Base-by-base conservation (phyloP, 345 rosid species). In the Euphorbia pulcherrima region DNA sequence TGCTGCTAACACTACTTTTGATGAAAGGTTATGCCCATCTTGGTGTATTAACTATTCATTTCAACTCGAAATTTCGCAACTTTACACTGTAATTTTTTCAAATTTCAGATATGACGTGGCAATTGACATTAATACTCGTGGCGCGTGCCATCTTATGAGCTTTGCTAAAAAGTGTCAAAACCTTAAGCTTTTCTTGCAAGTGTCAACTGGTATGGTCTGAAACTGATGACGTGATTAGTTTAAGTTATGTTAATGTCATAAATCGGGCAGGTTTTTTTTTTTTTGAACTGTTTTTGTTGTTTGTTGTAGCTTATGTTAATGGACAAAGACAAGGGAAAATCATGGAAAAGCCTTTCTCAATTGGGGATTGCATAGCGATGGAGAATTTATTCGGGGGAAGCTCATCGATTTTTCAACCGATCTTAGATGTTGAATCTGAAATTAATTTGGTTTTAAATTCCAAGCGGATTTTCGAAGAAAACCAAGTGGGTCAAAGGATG, bases 241-340 rank as follows among this genome's bases (percentile, higher is more conserved):
- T n/a, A n/a, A n/a, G n/a, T n/a, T n/a, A n/a, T n/a, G n/a, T n/a
- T 16, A 16, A n/a, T 48, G 52, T 48, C n/a, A 33, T 33, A 33
- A 33, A 1, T n/a, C 11, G 41, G 26, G 10, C 28, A 11, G 12
- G 0, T 47, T 68, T 12, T n/a, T n/a, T n/a, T n/a, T n/a, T n/a
- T n/a, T n/a, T n/a, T n/a, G 14, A 51, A 46, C n/a, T 29, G 11
- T 58, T 8, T 52, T 53, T 26, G 20, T 62, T 10, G 16, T 11
- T 37, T 46, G 50, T 56, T 76, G 62, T 77, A 90, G 99, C 96
- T 54, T 94, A 94, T 68, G 96, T 88, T 54, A 94, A 91, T 78
- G 99, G 99, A 74, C 92, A 85, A 72, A 94, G 97, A 72, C 89
- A 87, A 77, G 99, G 99, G 66, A 86, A 79, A 71, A 80, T 91